Evolutionary conservation across 2,329 filamentous ascomycete genomes (phyloP), one percentile per base, ranked within the genome.

Genomic region (Stachybotrys elegans): DNA sequence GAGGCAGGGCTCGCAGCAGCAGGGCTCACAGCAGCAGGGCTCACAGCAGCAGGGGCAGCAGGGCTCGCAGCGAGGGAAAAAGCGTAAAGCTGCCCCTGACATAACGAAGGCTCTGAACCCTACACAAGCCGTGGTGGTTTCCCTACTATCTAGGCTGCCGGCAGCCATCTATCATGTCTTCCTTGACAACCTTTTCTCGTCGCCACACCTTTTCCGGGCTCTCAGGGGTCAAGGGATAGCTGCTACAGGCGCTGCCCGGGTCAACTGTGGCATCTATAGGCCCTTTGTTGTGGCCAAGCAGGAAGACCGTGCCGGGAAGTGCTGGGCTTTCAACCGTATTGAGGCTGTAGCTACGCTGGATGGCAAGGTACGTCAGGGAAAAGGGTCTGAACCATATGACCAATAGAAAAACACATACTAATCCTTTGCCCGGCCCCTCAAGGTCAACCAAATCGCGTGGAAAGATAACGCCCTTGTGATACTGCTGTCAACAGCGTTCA

Each of bases 391-490:
- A 16, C 14, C 31, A 34, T 7, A 34, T 34, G 14, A 8, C 31
- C 31, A n/a, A n/a, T 34, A 34, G 31, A n/a, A 34, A n/a, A 32
- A 29, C 34, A 16, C 38, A 42, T 46, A 45, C 20, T 45, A 48
- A 48, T 22, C 25, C 40, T 25, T 48, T 32, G 44, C 43, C 37
- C 37, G 31, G 20, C 38, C 27, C n/a, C 21, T 27, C 32, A 42
- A 46, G 45, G 43, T 46, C 16, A 43, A 47, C 22, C 22, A 51
- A 43, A 43, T 52, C 22, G 39, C 37, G 12, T 52, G 38, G 47
- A 49, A 52, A 13, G 48, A 52, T 49, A 52, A 44, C 25, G n/a
- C 36, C 12, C 25, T 51, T 14, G 40, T 53, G 12, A 34, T 53
- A 19, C 44, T 53, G n/a, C 5, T 48, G 22, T 42, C 23, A 14